Base-by-base conservation (phyloP, 2,329 filamentous ascomycete genomes). In the Penicillium sp. region DNA sequence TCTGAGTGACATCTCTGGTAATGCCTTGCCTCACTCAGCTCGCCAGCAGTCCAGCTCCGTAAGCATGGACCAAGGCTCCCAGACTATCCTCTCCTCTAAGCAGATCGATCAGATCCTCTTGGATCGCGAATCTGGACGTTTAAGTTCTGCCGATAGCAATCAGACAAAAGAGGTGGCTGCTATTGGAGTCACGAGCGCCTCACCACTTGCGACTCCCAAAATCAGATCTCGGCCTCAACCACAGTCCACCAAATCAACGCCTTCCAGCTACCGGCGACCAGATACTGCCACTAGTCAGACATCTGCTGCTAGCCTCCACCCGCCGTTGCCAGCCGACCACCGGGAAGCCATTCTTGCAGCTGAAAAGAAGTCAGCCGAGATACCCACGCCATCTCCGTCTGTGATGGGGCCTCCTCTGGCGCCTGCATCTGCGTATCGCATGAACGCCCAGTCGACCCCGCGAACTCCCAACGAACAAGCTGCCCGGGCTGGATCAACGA, bases 381-480 rank as follows among this genome's bases (percentile, higher is more conserved):
- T 54, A 60, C 51, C 70, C 67, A 39, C 69, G 67, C 41, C 63
- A 39, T 58, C 70, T 18, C 52, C 67, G 37, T 63, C 72, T 42
- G 55, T 67, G 25, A 96, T 96, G 90, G 88, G 85, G 2, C 91
- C 91, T 33, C 91, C 91, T n/a, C 64, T 80, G 28, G 76, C 86
- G 55, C 87, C 90, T 20, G 87, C 89, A 33, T 94, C 88, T 43
- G 86, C 84, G 2, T 79, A 79, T 60, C 76, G 74, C 56, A 53
- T 63, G 28, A 76, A 69, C 43, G 53, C 65, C 7, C 59, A 66
- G 23, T 67, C 68, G 39, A 73, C 79, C 29, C 82, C 84, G 10
- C 73, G 73, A 34, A 87, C 84, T 1, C 83, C 83, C 30, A 79
- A 69, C 54, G 72, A 76, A 41, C 60, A 67, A 28, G 67, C 68